Conservation (phyloP, 2,329 filamentous ascomycete species). For the Blastomyces gilchristii region DNA sequence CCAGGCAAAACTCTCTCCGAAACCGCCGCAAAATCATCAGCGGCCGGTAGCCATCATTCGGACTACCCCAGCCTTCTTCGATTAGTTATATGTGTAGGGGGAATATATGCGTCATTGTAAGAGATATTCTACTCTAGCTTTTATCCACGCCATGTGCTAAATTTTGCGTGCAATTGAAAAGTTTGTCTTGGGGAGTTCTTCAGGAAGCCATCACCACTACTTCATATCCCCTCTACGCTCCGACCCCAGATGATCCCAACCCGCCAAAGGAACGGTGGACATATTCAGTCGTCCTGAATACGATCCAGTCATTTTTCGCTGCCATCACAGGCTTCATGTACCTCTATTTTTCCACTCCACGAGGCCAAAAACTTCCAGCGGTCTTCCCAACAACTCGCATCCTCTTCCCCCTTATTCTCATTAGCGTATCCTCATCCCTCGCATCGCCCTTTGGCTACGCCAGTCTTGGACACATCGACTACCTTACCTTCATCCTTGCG, state of each 20-base stretch:
- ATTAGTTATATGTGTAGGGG: slow-evolving; percentile 75
- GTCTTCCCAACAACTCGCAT: slow-evolving; percentile 71
- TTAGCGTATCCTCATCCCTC: slow-evolving; percentile 77
- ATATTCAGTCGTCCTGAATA: slow-evolving; percentile 92
- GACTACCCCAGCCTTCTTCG: slow-evolving; percentile 56
- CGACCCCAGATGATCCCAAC: slow-evolving; percentile 35
- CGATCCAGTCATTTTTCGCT: slow-evolving; percentile 83
- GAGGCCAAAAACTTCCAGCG: slow-evolving; percentile 34
- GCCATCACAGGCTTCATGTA: slow-evolving; percentile 74
- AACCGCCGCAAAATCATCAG: slow-evolving; percentile 12
- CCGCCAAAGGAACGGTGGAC: slow-evolving; percentile 62
- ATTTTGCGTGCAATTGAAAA: slow-evolving; percentile 25
- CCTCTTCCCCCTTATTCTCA: slow-evolving; percentile 66
- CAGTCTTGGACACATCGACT: slow-evolving; percentile 85
- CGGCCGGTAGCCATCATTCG: slow-evolving; percentile 23
- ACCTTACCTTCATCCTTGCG: slow-evolving; percentile 92
- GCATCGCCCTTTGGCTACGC: slow-evolving; percentile 96
- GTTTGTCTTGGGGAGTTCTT: slow-evolving; percentile 89
- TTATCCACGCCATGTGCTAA: slow-evolving; percentile 11
- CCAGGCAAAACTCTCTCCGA: slow-evolving; percentile 14
- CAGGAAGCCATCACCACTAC: slow-evolving; percentile 97
- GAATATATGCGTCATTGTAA: slow-evolving; percentile 96
- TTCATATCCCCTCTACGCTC: slow-evolving; percentile 55
- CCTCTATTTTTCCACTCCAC: slow-evolving; percentile 55
- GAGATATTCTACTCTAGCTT: background rate